Percentiles rank a stretch among this genome's conserved stretches.
These are phyloP conservation scores for Gautieria morchelliformis DNA, from an alignment of 768 basidiomycete species.

Conservation along the genomic window DNA sequence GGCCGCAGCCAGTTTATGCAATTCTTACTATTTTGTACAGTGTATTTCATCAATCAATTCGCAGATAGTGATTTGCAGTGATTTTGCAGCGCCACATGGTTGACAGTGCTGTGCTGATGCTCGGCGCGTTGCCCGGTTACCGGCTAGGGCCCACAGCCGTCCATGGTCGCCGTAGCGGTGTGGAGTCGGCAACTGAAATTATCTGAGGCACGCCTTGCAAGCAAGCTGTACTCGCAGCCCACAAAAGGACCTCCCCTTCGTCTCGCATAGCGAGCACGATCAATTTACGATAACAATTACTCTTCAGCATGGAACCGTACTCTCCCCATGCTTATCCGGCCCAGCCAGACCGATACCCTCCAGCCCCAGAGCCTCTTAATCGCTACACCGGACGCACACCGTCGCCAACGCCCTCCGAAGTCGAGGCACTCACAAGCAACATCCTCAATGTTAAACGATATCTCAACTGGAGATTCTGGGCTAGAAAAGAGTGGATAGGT, in stretches of 20 bases:
- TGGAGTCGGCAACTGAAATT: not conserved
- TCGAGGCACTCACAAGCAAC: slow-evolving; percentile 5
- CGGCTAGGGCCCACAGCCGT: too few species aligned
- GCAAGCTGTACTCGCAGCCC: not conserved
- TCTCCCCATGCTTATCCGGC: not conserved
- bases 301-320: not conserved
- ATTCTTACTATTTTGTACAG: too few species aligned
- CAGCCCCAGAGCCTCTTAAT: not conserved
- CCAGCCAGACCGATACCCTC: not conserved
- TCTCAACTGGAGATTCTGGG: slow-evolving; percentile 7
- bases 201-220: not conserved
- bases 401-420: slow-evolving; percentile 14
- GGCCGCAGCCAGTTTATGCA: too few species aligned
- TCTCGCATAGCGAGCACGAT: not conserved
- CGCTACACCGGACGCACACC: slow-evolving; percentile 8
- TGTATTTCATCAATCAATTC: too few species aligned
- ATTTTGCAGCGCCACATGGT: too few species aligned
- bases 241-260: not conserved
- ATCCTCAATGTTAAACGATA: not conserved
- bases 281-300: not conserved
- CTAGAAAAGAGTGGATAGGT: slow-evolving; percentile 6
- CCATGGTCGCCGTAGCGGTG: not conserved
- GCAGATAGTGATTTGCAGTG: too few species aligned
- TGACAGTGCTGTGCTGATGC: too few species aligned
- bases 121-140: too few species aligned